These are phyloP conservation scores for Phylloporus arenicola DNA, from an alignment of 768 basidiomycete genomes.

Conservation along the genomic window DNA sequence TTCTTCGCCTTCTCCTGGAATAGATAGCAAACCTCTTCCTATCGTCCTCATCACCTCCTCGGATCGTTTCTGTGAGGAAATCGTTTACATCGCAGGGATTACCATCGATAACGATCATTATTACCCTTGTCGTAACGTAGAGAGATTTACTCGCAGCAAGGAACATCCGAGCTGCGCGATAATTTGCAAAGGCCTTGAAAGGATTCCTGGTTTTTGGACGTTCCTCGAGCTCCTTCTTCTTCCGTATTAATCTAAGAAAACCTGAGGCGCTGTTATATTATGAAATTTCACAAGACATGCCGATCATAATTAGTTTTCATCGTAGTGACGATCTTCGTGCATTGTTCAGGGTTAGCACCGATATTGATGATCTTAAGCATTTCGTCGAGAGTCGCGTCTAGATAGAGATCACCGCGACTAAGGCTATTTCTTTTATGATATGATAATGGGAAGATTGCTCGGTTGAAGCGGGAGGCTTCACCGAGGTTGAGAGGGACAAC, in stretches of 20 bases:
- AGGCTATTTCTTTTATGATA: neutral
- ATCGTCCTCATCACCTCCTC: conserved; percentile 2
- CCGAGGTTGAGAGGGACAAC: conserved; percentile 9
- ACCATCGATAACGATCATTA: too few species aligned
- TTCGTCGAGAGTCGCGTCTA: conserved; percentile 12
- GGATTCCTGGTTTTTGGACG: conserved; percentile 3
- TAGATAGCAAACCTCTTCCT: conserved; percentile 1
- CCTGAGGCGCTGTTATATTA: neutral
- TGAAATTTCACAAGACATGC: neutral
- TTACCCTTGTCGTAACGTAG: conserved; percentile 5
- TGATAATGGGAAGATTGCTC: conserved; percentile 5
- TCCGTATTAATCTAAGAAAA: neutral
- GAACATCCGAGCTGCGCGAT: conserved; percentile 7
- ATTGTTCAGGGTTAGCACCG: neutral
- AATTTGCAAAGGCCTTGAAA: neutral
- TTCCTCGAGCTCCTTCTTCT: neutral
- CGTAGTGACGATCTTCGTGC: neutral
- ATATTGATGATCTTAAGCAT: neutral
- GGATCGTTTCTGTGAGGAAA: conserved; percentile 2
- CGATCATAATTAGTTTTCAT: conserved; percentile 1
- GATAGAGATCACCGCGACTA: neutral
- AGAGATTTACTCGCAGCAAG: conserved; percentile 1
- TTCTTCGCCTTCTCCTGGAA: neutral
- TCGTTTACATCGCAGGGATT: neutral
- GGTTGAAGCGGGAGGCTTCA: neutral